Evolutionary conservation across 306 rosid species (phyloP), one percentile per base, ranked within the genome.

Genomic region (Trifolium dubium): DNA sequence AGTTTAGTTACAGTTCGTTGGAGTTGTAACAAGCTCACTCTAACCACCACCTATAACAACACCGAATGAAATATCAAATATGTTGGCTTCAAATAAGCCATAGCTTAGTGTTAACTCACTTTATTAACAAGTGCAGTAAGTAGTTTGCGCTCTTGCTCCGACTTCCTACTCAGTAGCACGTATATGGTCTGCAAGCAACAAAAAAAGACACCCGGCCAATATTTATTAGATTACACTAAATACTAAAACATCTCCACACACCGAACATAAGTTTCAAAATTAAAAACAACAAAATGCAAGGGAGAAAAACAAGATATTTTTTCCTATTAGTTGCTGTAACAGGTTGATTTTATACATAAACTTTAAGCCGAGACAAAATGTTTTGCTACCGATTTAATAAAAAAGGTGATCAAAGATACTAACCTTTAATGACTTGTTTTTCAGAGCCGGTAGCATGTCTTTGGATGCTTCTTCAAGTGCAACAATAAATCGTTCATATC

Each of bases 381-480:
- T 55, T 23, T n/a, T 3, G 66, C 28, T 56, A 56, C 30, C 5
- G 28, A 12, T 56, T 23, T 56, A 67, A 14, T 2, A 41, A 18
- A 73, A 77, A 67, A 56, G 29, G 29, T 55, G 56, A 72, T 28
- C 19, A 46, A 60, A 81, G 11, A 69, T 28, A 66, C 81, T 55
- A 74, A 94, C 99, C 99, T 87, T 94, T 83, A 89, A 61, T 69
- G 99, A 89, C 87, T 92, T 94, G 83, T 66, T 76, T 85, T 92
- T 94, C 0, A 94, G 84, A 71, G 88, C 86, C 64, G 99, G 92
- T 72, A 94, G 88, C 90, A 88, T 85, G 83, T 94, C 99, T 82
- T 90, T 82, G 44, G 99, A 94, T 71, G 99, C 97, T 88, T 92
- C 99, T 87, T 94, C 99, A 28, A 94, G 96, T 35, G 95, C 90